These are phyloP conservation scores for Veloboletus limbatus DNA, from an alignment of 1,284 basidiomycete species.

Conservation along the genomic window DNA sequence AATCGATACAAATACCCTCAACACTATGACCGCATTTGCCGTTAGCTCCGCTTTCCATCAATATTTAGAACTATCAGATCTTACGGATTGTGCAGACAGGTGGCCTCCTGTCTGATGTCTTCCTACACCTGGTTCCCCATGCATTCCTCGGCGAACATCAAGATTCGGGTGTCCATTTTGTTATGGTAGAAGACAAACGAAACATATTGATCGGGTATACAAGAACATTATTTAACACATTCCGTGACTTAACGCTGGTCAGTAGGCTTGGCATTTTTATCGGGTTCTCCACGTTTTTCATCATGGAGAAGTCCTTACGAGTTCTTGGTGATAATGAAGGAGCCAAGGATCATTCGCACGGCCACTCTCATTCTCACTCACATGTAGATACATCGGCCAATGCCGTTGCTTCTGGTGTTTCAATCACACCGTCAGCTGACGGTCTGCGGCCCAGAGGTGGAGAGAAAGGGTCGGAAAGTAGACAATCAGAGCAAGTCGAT, in stretches of 20 bases:
- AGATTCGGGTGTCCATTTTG: conserved; percentile 61
- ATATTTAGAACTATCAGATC: conserved; percentile 17
- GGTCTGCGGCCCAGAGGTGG: conserved; percentile 35
- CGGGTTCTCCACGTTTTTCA: conserved; percentile 84
- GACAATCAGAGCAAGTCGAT: conserved; percentile 21
- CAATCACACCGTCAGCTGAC: conserved; percentile 26
- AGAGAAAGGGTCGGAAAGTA: conserved; percentile 25
- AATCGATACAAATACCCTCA: conserved; percentile 78
- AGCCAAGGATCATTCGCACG: conserved; percentile 50
- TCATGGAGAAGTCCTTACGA: conserved; percentile 87
- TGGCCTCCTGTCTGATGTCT: conserved; percentile 86
- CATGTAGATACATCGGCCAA: conserved; percentile 33
- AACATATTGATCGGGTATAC: conserved; percentile 83
- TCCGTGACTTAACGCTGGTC: conserved; percentile 10
- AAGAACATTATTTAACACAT: conserved; percentile 6
- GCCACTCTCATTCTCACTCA: conserved; percentile 50
- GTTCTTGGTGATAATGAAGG: conserved; percentile 69
- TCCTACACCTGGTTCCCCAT: conserved; percentile 86
- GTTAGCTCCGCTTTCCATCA: conserved; percentile 41
- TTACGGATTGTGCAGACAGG: conserved; percentile 61
- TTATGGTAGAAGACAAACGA: conserved; percentile 85
- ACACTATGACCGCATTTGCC: conserved; percentile 88
- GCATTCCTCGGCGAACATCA: conserved; percentile 86
- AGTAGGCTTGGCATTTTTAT: conserved; percentile 74
- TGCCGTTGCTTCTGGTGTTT: conserved; percentile 35